These are phyloP conservation scores for Plasmodium falciparum DNA, from an alignment of 169 alveolate species.

Conservation along the genomic window DNA sequence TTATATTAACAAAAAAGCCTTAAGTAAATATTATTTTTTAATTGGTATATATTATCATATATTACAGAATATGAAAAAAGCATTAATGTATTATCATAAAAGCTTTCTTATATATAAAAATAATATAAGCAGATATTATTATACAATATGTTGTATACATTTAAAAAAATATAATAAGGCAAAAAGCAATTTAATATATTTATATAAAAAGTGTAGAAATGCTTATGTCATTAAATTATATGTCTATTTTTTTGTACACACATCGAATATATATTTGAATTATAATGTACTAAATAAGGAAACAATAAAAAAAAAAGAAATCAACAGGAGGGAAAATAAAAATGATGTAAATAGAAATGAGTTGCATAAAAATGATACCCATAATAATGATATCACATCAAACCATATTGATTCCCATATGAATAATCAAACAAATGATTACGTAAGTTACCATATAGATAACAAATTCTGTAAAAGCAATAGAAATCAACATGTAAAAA, in stretches of 20 bases:
- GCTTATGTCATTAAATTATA: slow-evolving; percentile 57
- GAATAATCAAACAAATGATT: neutral
- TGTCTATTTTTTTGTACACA: slow-evolving; percentile 42
- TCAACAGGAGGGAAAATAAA: neutral
- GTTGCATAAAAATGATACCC: neutral
- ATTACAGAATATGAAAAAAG: slow-evolving; percentile 32
- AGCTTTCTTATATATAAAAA: slow-evolving; percentile 41
- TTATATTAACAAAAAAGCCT: slow-evolving; percentile 38
- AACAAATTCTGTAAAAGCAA: slow-evolving; percentile 46
- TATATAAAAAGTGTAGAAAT: slow-evolving; percentile 38
- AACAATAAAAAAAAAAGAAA: neutral
- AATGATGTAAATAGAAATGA: neutral
- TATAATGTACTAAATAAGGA: slow-evolving; percentile 28
- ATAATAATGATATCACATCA: neutral
- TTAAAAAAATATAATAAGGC: slow-evolving; percentile 64
- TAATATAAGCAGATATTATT: slow-evolving; percentile 34
- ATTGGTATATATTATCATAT: slow-evolving; percentile 70
- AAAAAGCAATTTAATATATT: slow-evolving; percentile 23
- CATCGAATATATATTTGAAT: slow-evolving; percentile 53
- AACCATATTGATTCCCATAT: neutral
- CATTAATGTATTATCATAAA: slow-evolving; percentile 47
- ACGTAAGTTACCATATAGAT: neutral
- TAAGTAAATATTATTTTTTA: slow-evolving; percentile 56
- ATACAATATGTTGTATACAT: slow-evolving; percentile 30
- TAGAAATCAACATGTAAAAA: neutral